Evolutionary conservation across 2,329 filamentous ascomycete genomes (phyloP), one percentile per base, ranked within the genome.

Genomic region (Sarocladium oryzae): DNA sequence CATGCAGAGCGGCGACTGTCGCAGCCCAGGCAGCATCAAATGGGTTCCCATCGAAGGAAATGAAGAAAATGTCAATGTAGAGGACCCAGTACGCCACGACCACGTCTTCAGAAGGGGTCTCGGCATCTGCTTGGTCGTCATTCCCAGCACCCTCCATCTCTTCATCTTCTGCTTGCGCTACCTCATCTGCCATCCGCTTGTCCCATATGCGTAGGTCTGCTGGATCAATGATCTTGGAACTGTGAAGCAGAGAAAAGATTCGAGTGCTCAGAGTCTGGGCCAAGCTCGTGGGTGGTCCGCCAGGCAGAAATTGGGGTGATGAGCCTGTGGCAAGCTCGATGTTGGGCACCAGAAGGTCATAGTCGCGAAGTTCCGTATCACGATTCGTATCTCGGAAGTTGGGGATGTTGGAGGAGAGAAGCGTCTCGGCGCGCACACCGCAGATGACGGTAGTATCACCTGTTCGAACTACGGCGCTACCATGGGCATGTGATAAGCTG

Each of bases 361-460:
- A 78, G 52, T 82, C 79, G 54, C 71, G 73, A 51, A 82, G 69
- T 65, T 81, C 82, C 50, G 66, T 60, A 56, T 70, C 56, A 54
- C 58, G 54, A 62, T 69, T 61, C 57, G 66, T 60, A 57, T 69
- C 55, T 61, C 85, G 72, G 68, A 77, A 86, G 59, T 81, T 83
- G 45, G 85, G 84, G 53, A 95, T 88, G 63, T 89, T 83, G 48
- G 79, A 77, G 2, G 86, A 84, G 45, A 84, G 76, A 23, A 99
- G 74, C 6, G 95, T 84, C 70, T 99, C 93, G 50, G 79, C 91
- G 40, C 92, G 83, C 18, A 99, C 83, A 52, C 92, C 93, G 64
- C 91, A 96, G 33, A 99, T 91, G n/a, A 91, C 89, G 1, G 89
- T 90, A 1, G 92, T 97, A 66, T 95, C 89, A 43, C 93, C 93